Base-by-base conservation (phyloP, 2,329 filamentous ascomycete species). In the Monosporascus sp. region DNA sequence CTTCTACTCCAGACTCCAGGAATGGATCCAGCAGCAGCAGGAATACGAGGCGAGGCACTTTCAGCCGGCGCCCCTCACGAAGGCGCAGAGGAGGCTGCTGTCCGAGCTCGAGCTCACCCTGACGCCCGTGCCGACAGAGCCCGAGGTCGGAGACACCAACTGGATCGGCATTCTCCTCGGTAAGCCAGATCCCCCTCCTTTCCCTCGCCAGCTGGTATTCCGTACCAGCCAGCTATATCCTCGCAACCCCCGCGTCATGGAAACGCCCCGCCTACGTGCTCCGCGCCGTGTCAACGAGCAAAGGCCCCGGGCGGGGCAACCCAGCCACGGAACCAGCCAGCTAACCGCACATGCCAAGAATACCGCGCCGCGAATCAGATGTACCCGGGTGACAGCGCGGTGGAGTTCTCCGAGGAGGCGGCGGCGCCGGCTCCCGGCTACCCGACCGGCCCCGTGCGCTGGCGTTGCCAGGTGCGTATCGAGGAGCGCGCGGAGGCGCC, bases 121-220 rank as follows among this genome's bases (percentile, higher is more conserved):
- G 51, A 55, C 56, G 24, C 24, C 49, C 28, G 31, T 45, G 20
- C n/a, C 49, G 18, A 49, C 55, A 2, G 67, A 67, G 24, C 63
- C 63, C 3, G 60, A 64, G 5, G 1, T 70, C 8, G 66, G 55
- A 1, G 57, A 65, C 0, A 56, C 48, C 1, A 72, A 78, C 62
- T 77, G 72, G 68, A 50, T 77, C 35, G 68, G 72, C n/a, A 22
- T 68, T 6, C 58, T 78, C 14, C 61, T 65, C 48, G 60, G 75
- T 72, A 59, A 57, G 68, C 51, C n/a, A 11, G 22, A n/a, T 14
- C 24, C 7, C 52, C 37, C 31, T 14, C 41, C 7, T n/a, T 48
- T 7, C 50, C 15, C 17, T 11, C 26, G 17, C 45, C 8, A 20
- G 17, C 11, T 18, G 1, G 24, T n/a, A 15, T n/a, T 22, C 6